Evolutionary conservation across 768 basidiomycete genomes (phyloP).

Genomic region (Psilocybe sp.): DNA sequence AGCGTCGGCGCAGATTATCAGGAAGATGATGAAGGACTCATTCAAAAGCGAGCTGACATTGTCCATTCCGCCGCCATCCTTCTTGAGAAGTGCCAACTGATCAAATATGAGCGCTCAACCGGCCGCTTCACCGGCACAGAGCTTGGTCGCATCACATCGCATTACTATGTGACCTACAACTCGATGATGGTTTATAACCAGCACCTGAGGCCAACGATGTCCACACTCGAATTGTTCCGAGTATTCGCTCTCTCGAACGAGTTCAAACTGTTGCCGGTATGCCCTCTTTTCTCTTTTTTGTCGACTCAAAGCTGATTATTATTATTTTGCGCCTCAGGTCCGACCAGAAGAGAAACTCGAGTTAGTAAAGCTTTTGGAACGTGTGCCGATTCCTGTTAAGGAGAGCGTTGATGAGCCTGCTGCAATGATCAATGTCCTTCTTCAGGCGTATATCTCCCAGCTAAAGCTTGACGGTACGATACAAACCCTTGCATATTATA

Average conservation of each 20-base stretch:
- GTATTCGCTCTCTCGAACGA: constrained; percentile 96
- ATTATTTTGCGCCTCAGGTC: constrained; percentile 40
- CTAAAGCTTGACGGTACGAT: constrained; percentile 81
- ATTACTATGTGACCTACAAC: constrained; percentile 93
- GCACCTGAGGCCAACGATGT: constrained; percentile 85
- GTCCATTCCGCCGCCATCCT: constrained; percentile 90
- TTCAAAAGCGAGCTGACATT: constrained; percentile 95
- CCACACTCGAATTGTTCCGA: constrained; percentile 86
- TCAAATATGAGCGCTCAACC: constrained; percentile 89
- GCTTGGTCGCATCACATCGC: constrained; percentile 89
- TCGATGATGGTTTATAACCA: constrained; percentile 98
- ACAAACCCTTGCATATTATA: background rate
- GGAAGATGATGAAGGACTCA: constrained; percentile 75
- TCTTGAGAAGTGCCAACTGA: constrained; percentile 89
- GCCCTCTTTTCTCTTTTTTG: constrained; percentile 12
- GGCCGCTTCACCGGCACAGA: constrained; percentile 95
- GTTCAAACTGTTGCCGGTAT: constrained; percentile 85
- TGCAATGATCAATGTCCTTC: constrained; percentile 93
- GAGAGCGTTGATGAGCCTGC: constrained; percentile 95
- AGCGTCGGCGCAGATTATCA: constrained; percentile 87
- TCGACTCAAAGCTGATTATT: constrained; percentile 4
- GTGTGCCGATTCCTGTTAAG: constrained; percentile 96
- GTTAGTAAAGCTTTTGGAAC: constrained; percentile 83
- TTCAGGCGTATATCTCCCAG: constrained; percentile 93
- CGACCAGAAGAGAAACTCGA: constrained; percentile 91